Evolutionary conservation across 1,139 yeast genomes (phyloP), one percentile per base, ranked within the genome.

Genomic region (Scheffersomyces parashehatae): DNA sequence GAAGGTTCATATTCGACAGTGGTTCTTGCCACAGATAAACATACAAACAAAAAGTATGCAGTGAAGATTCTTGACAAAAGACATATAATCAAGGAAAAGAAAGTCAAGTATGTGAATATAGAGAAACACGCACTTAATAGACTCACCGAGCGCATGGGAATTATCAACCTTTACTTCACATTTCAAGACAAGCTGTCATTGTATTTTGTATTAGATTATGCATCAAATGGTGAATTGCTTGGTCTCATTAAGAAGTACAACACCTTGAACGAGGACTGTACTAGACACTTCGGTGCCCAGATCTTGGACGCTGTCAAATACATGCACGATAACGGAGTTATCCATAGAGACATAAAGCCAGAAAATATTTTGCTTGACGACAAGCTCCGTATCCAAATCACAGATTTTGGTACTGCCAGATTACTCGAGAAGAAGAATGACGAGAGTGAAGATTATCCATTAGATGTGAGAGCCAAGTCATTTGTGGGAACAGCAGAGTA

Each of bases 1-100:
- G 97, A 90, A 61, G 99, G 99, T 1, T 89, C 97, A 1, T 95
- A 93, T 60, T 91, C 98, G 3, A 90, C 96, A 5, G 98, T 93
- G 5, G 87, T 86, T 40, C 82, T 87, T 42, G 99, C 96, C 0
- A 76, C 87, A 2, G 97, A 93, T 53, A 75, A 83, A 37, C 83
- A 82, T 47, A 83, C 87, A n/a, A 67, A 77, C 40, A 78, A 79
- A 45, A 82, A 85, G 44, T 93, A 87, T 60, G 99, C 99, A 4
- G 84, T 95, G 49, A 95, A 95, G 64, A 84, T 93, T 5, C 78
- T 95, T 37, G 95, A 95, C 53, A 95, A 95, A 65, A 79, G 90
- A 36, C 99, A 95, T 65, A 95, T 93, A 47, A 93, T 93, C 55
- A 86, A 88, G 63, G 99, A 93, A 65, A 88, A 88, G 61, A 93